Conservation (phyloP, 306 rosid genomes). For the Senna tora region DNA sequence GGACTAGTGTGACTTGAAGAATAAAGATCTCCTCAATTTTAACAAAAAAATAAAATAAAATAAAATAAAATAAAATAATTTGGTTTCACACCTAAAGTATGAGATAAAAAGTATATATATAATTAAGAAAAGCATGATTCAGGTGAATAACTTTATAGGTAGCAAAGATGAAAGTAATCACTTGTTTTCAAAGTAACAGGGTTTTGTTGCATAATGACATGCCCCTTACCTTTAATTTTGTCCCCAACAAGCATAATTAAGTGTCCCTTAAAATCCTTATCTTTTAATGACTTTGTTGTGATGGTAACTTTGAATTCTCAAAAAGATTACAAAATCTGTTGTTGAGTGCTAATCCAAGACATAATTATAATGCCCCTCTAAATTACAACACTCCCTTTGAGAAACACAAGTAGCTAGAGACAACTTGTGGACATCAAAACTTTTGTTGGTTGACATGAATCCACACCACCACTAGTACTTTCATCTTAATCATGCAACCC, state of each 20-base stretch:
- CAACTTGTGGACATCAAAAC: slow-evolving; percentile 25
- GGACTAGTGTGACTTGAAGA: no score
- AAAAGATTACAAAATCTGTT: slow-evolving; percentile 35
- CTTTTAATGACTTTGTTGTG: slow-evolving; percentile 32
- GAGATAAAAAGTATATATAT: not conserved
- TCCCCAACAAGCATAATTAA: slow-evolving; percentile 24
- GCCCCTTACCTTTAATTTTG: not conserved
- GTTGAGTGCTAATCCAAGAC: slow-evolving; percentile 29
- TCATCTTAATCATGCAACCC: not conserved
- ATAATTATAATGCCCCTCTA: slow-evolving; percentile 30
- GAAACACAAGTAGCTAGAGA: slow-evolving; percentile 11
- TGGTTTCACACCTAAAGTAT: not conserved
- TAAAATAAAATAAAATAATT: not conserved
- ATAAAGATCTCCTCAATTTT: no score
- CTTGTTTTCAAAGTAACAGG: slow-evolving; percentile 20
- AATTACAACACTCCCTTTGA: slow-evolving; percentile 20
- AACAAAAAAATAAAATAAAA: no score
- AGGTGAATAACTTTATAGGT: not conserved
- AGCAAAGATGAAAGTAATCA: not conserved
- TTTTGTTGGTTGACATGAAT: slow-evolving; percentile 19
- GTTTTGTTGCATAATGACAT: not conserved
- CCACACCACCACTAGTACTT: slow-evolving; percentile 13
- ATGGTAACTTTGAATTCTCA: slow-evolving; percentile 35
- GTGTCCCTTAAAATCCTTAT: slow-evolving; percentile 7
- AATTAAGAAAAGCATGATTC: not conserved